These are phyloP conservation scores for Russula sp. DNA, from an alignment of 768 basidiomycete genomes.

Conservation along the genomic window DNA sequence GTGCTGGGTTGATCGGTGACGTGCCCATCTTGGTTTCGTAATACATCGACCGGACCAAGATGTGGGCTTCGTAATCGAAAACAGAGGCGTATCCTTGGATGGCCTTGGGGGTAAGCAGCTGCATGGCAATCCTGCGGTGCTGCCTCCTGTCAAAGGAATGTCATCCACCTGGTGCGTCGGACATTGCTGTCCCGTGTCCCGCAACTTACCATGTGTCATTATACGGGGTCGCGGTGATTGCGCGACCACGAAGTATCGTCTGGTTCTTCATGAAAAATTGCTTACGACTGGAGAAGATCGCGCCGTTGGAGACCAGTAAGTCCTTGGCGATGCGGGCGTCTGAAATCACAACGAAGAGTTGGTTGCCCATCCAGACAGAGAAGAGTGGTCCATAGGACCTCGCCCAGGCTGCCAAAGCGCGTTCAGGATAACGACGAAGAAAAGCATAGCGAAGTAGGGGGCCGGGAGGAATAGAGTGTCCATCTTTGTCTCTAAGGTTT, in stretches of 20 bases:
- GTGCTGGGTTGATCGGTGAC: slow-evolving; percentile 34
- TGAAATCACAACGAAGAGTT: slow-evolving; percentile 40
- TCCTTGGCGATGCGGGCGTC: slow-evolving; percentile 39
- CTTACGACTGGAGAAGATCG: slow-evolving; percentile 41
- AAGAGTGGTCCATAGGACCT: slow-evolving; percentile 38
- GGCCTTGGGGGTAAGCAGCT: slow-evolving; percentile 30
- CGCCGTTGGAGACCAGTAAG: slow-evolving; percentile 38
- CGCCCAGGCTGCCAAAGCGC: slow-evolving; percentile 37
- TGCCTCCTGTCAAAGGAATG: slow-evolving; percentile 29
- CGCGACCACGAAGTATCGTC: slow-evolving; percentile 38
- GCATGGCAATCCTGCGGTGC: slow-evolving; percentile 36
- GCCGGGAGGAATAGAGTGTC: slow-evolving; percentile 25
- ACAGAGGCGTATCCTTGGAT: slow-evolving; percentile 32
- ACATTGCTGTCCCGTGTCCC: background rate
- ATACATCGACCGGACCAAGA: slow-evolving; percentile 35
- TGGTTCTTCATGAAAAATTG: slow-evolving; percentile 39
- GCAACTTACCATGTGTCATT: slow-evolving; percentile 34
- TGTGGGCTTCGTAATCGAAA: slow-evolving; percentile 36
- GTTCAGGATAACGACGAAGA: slow-evolving; percentile 38
- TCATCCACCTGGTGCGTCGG: background rate
- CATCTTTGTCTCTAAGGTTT: slow-evolving; percentile 23
- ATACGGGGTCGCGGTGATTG: slow-evolving; percentile 40
- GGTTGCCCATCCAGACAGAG: slow-evolving; percentile 43
- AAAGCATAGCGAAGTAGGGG: slow-evolving; percentile 31
- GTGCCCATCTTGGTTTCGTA: slow-evolving; percentile 28